phyloP scores from a whole-genome alignment of 169 alveolate species.

The Blepharisma undulans region DNA sequence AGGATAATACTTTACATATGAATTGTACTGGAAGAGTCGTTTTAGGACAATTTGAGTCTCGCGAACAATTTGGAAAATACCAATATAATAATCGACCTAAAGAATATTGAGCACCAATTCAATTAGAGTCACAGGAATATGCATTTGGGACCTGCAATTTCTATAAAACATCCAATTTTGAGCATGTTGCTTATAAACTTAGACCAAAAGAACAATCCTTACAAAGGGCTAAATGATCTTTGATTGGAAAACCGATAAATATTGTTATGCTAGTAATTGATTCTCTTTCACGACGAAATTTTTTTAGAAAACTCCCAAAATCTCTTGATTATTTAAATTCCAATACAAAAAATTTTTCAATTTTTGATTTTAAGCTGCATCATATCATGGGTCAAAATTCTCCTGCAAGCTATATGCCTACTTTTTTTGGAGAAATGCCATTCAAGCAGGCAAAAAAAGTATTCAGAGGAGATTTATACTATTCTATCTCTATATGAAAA shows the following conservation, averaged over 20 bases:
- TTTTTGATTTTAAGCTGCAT: slow-evolving; percentile 39
- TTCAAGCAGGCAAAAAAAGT: neutral
- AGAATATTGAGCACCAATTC: slow-evolving; percentile 10
- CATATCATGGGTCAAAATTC: slow-evolving; percentile 19
- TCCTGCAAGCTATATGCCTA: slow-evolving; percentile 11
- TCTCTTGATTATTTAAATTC: neutral
- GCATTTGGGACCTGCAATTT: neutral
- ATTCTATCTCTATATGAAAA: neutral
- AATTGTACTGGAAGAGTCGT: neutral
- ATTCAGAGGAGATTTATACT: neutral
- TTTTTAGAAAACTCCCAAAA: slow-evolving; percentile 21
- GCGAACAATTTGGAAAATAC: neutral
- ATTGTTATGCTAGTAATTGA: slow-evolving; percentile 22
- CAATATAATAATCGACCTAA: neutral
- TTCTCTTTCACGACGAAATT: slow-evolving; percentile 21
- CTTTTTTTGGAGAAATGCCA: slow-evolving; percentile 15
- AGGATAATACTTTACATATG: neutral
- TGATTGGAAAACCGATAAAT: neutral
- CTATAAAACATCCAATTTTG: neutral
- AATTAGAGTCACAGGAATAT: neutral
- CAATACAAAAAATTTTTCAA: neutral
- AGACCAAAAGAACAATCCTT: neutral
- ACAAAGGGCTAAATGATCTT: neutral
- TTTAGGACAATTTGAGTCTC: neutral
- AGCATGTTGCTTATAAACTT: neutral